phyloP scores from a whole-genome alignment of 805 yeast species.

The Barnettozyma botsteinii region DNA sequence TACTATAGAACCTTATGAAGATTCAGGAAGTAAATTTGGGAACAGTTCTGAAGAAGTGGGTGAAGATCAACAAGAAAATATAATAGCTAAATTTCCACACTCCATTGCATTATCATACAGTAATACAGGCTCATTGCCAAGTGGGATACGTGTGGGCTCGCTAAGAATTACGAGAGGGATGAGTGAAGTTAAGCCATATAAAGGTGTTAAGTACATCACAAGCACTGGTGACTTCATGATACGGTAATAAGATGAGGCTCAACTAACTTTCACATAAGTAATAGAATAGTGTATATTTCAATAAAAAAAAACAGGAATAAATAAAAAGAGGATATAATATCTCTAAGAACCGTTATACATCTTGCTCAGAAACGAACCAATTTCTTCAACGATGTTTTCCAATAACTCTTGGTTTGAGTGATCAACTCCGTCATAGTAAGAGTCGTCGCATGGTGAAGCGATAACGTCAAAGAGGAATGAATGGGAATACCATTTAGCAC shows the following conservation, averaged over 20 bases:
- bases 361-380: not conserved
- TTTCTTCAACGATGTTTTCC: not conserved
- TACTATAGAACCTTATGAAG: constrained; percentile 31
- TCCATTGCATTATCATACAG: constrained; percentile 46
- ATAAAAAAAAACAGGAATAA: not conserved
- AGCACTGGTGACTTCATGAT: constrained; percentile 47
- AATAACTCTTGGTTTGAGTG: not conserved
- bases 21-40: constrained; percentile 7
- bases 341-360: not conserved
- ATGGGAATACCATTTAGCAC: constrained; percentile 10
- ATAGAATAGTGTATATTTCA: not conserved
- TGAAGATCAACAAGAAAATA: not conserved
- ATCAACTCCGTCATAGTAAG: constrained; percentile 1
- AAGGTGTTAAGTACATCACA: constrained; percentile 84
- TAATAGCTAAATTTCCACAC: constrained; percentile 30
- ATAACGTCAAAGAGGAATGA: constrained; percentile 16
- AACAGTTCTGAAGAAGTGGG: constrained; percentile 3
- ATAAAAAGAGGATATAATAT: not conserved
- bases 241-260: constrained; percentile 6
- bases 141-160: constrained; percentile 66
- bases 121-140: constrained; percentile 65
- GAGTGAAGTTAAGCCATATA: constrained; percentile 70
- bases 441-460: constrained; percentile 23
- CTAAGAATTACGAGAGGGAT: constrained; percentile 56
- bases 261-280: no score